A percentile compares a stretch with the other conserved stretches of the same genome.
These are phyloP conservation scores for Trifolium pratense DNA, from an alignment of 306 rosid species.

Conservation along the genomic window DNA sequence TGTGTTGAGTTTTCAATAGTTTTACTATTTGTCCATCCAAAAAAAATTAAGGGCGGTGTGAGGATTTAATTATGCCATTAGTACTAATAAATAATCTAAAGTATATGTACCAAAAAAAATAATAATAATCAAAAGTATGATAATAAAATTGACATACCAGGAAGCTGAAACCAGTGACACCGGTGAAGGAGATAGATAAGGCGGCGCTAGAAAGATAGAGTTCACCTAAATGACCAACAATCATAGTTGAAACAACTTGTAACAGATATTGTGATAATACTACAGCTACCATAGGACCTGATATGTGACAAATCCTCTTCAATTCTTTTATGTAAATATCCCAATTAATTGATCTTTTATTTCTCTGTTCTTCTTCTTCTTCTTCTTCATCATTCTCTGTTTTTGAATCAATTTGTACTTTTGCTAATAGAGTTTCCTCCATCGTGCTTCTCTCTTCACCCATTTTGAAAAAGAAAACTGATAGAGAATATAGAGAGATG, in stretches of 20 bases:
- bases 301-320: constrained; percentile 48
- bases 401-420: background rate
- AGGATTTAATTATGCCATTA: too few species aligned
- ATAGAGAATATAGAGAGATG: background rate
- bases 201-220: constrained; percentile 65
- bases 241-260: constrained; percentile 59
- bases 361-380: background rate
- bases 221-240: constrained; percentile 62
- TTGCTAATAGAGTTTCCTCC: constrained; percentile 45
- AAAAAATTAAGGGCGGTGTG: too few species aligned
- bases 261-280: constrained; percentile 52
- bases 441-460: constrained; percentile 6
- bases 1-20: too few species aligned
- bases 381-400: background rate
- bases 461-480: background rate
- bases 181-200: constrained; percentile 56
- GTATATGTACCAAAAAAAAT: too few species aligned
- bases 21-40: too few species aligned
- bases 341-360: constrained; percentile 37
- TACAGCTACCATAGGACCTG: constrained; percentile 63
- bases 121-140: too few species aligned
- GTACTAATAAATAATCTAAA: too few species aligned
- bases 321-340: constrained; percentile 43
- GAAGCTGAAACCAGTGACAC: constrained; percentile 65
- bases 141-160: constrained; percentile 28